phyloP scores from a whole-genome alignment of 2,329 filamentous ascomycete genomes.

The Lizonia empirigonia region DNA sequence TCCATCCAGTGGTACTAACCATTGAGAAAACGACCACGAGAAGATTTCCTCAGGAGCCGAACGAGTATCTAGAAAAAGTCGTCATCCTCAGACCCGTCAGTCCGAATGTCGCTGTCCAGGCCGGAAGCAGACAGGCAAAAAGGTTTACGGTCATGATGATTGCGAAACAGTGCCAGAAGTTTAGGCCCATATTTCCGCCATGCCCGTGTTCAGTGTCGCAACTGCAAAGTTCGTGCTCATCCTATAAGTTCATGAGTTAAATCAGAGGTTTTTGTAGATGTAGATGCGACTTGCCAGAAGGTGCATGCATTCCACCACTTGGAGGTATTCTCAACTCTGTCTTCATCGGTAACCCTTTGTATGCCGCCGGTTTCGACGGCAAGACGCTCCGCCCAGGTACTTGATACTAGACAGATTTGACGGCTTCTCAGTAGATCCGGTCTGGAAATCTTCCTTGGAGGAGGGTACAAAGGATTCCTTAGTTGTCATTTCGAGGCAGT shows the following conservation, averaged over 20 bases:
- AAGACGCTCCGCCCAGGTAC: conserved; percentile 19
- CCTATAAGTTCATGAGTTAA: background rate
- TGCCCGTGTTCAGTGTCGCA: conserved; percentile 44
- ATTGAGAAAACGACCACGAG: conserved; percentile 48
- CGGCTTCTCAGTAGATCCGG: background rate
- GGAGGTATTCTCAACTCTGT: conserved; percentile 25
- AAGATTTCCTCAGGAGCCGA: conserved; percentile 49
- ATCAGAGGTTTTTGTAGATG: conserved; percentile 38
- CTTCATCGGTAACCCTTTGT: conserved; percentile 29
- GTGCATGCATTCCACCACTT: conserved; percentile 37
- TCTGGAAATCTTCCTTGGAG: background rate
- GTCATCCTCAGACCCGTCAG: conserved; percentile 48
- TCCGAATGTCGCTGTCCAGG: conserved; percentile 40
- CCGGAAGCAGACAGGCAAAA: conserved; percentile 34
- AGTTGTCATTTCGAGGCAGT: background rate
- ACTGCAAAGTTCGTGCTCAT: conserved; percentile 36
- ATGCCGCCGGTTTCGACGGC: conserved; percentile 32
- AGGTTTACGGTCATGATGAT: conserved; percentile 46
- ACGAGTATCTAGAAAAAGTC: conserved; percentile 46
- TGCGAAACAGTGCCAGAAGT: conserved; percentile 48
- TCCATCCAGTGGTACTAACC: conserved; percentile 48
- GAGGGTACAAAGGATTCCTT: background rate
- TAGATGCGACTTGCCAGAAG: conserved; percentile 36
- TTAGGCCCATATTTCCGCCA: conserved; percentile 40
- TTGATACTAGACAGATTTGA: background rate